Conservation (phyloP, 306 rosid species). For the Alnus glutinosa region DNA sequence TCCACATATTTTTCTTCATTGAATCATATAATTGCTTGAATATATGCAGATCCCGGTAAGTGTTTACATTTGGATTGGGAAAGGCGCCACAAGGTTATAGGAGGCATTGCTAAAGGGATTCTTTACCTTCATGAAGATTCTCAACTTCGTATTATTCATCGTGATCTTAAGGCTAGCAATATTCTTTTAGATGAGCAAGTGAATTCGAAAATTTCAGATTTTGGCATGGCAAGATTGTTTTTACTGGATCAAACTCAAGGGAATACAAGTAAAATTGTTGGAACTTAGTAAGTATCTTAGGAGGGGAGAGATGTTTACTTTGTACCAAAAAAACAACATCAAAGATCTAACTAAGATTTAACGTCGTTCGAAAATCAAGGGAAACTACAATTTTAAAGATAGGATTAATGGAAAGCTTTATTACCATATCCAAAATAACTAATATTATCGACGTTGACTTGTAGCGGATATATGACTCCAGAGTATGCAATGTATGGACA, state of each 20-base stretch:
- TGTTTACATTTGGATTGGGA: slow-evolving; percentile 33
- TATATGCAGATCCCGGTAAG: slow-evolving; percentile 33
- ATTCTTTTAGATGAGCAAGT: slow-evolving; percentile 43
- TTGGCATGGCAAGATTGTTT: slow-evolving; percentile 48
- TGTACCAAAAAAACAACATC: neutral
- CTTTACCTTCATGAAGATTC: slow-evolving; percentile 57
- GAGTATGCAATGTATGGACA: slow-evolving; percentile 20
- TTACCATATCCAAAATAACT: too few relatives aligned
- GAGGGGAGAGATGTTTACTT: too few relatives aligned
- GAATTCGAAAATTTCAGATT: slow-evolving; percentile 48
- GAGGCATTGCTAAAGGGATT: slow-evolving; percentile 40
- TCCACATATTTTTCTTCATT: neutral
- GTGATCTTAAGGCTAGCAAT: slow-evolving; percentile 49
- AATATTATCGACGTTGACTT: neutral
- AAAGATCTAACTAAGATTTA: neutral
- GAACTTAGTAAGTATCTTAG: slow-evolving; percentile 34
- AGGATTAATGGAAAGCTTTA: too few relatives aligned
- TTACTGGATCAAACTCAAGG: slow-evolving; percentile 7
- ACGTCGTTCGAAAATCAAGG: neutral
- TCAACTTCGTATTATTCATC: slow-evolving; percentile 36
- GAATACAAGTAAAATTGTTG: slow-evolving; percentile 27
- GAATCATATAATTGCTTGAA: slow-evolving; percentile 1
- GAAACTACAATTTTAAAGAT: too few relatives aligned
- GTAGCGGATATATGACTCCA: slow-evolving; percentile 21
- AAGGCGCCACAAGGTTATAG: slow-evolving; percentile 38